Percentiles rank a stretch among this genome's conserved stretches.
These are phyloP conservation scores for Candida tammaniensis DNA, from an alignment of 805 yeast species.

Conservation along the genomic window DNA sequence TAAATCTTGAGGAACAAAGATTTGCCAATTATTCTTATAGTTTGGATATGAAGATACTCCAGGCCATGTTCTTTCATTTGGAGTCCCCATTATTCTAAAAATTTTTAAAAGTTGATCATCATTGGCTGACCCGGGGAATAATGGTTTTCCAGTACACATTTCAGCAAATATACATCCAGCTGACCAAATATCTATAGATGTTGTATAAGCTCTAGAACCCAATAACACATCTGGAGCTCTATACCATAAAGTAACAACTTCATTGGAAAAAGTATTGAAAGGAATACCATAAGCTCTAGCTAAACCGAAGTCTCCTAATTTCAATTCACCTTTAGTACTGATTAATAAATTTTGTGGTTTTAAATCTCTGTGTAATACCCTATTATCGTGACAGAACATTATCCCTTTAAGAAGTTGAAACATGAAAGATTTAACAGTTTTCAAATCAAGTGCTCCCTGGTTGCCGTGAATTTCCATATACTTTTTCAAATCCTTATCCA, in stretches of 20 bases:
- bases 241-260: conserved; percentile 97
- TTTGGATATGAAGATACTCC: conserved; percentile 90
- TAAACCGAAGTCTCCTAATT: conserved; percentile 93
- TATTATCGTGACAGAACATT: conserved; percentile 78
- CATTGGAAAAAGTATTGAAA: conserved; percentile 94
- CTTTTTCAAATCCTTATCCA: conserved; percentile 91
- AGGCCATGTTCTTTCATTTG: conserved; percentile 95
- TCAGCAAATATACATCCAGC: conserved; percentile 98
- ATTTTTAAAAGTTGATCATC: conserved; percentile 93
- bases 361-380: conserved; percentile 81
- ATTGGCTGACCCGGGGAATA: conserved; percentile 94
- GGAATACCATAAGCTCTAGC: conserved; percentile 99
- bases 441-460: conserved; percentile 69
- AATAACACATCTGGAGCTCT: conserved; percentile 95
- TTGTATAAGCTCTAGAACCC: conserved; percentile 93
- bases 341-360: conserved; percentile 95
- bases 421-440: conserved; percentile 86
- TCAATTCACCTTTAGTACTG: conserved; percentile 84
- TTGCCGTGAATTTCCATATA: conserved; percentile 88
- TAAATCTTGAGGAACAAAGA: conserved; percentile 86
- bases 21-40: conserved; percentile 78
- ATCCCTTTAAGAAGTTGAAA: conserved; percentile 82
- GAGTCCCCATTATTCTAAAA: conserved; percentile 93
- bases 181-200: conserved; percentile 98
- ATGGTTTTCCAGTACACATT: conserved; percentile 96